These are phyloP conservation scores for Choricystis sp. DNA, from an alignment of 139 green algal genomes.

Conservation along the genomic window DNA sequence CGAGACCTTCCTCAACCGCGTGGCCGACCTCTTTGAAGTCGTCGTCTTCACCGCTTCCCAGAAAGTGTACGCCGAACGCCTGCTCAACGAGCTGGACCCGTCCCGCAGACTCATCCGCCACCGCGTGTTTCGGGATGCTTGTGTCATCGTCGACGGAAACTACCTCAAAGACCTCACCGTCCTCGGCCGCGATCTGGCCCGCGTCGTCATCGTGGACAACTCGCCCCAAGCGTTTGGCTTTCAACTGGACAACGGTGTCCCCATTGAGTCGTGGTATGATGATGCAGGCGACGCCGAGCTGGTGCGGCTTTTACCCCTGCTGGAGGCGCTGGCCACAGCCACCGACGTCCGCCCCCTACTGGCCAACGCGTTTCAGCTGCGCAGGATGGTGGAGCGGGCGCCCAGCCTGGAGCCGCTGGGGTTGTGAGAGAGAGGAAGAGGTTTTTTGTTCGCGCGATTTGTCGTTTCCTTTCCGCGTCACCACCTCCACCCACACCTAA, in stretches of 20 bases:
- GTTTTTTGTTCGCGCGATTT: no score
- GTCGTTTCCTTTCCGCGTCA: no score
- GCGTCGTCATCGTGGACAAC: slow-evolving; percentile 89
- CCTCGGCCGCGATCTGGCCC: slow-evolving; percentile 72
- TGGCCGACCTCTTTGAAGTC: slow-evolving; percentile 51
- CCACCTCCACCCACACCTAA: no score
- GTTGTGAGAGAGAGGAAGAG: no score
- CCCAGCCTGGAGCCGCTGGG: neutral
- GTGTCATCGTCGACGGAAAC: slow-evolving; percentile 85
- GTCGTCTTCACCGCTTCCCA: slow-evolving; percentile 71
- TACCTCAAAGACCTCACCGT: slow-evolving; percentile 72
- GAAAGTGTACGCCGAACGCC: slow-evolving; percentile 58
- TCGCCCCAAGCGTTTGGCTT: slow-evolving; percentile 61
- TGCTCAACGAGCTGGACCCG: slow-evolving; percentile 68
- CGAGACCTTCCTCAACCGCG: slow-evolving; percentile 43
- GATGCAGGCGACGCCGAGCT: slow-evolving; percentile 70
- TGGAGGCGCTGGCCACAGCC: slow-evolving; percentile 43
- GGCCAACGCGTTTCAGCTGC: slow-evolving; percentile 25
- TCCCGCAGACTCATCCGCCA: slow-evolving; percentile 53
- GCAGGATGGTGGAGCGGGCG: slow-evolving; percentile 1
- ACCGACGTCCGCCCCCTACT: slow-evolving; percentile 29
- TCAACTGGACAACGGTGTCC: slow-evolving; percentile 87
- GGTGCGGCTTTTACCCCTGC: slow-evolving; percentile 72
- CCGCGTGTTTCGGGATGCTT: slow-evolving; percentile 81
- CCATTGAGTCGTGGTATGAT: slow-evolving; percentile 89